Evolutionary conservation across 1,139 yeast genomes (phyloP).

Genomic region (Pneumocystis sp.): DNA sequence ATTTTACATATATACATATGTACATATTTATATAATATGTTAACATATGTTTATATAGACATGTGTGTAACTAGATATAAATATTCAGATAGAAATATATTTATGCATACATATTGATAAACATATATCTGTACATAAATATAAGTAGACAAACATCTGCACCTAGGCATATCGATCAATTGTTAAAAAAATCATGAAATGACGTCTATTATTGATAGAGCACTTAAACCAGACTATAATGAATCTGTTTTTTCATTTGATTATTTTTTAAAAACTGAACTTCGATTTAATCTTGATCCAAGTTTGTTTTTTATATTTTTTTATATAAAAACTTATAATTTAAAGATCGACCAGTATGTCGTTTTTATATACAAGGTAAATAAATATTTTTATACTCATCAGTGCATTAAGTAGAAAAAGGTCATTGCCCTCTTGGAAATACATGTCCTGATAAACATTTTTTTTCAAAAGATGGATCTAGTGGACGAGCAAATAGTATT

Average conservation of each 20-base stretch:
- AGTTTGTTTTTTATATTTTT: background rate
- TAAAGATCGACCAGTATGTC: conserved; percentile 1
- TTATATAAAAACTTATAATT: background rate
- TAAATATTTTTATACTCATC: background rate
- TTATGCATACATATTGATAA: background rate
- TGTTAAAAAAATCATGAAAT: background rate
- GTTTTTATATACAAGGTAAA: background rate
- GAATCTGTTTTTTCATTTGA: background rate
- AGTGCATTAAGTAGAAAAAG: conserved; percentile 29
- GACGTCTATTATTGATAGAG: background rate
- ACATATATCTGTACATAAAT: too few relatives aligned
- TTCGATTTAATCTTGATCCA: conserved; percentile 2
- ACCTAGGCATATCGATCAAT: background rate
- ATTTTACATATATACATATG: background rate
- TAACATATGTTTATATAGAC: background rate
- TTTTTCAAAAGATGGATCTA: conserved; percentile 36
- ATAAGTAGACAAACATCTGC: too few relatives aligned
- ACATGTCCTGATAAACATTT: conserved; percentile 73
- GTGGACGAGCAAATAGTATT: conserved; percentile 39
- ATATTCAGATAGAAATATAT: background rate
- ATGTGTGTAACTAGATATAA: background rate
- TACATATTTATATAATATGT: background rate
- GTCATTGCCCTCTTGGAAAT: conserved; percentile 71
- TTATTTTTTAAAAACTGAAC: background rate
- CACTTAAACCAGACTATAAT: background rate